Conservation (phyloP, 371 early-diverging fungal genomes). For the Rhizomucor miehei region DNA sequence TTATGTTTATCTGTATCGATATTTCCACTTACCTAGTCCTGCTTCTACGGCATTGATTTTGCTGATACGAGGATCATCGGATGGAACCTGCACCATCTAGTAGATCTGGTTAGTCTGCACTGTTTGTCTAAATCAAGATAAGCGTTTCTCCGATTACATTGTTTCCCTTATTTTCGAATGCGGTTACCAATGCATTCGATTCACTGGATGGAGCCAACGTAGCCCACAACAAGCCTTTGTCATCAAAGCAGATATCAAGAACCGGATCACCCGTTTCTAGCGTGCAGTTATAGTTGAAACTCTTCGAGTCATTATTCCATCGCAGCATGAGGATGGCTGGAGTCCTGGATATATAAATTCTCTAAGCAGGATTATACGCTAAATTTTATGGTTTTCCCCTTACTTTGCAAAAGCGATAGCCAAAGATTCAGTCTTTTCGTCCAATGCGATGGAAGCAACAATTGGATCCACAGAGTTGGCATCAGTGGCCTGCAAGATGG, state of each 20-base stretch:
- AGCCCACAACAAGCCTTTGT: constrained; percentile 28
- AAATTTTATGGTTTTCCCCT: not conserved
- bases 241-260: constrained; percentile 29
- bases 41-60: constrained; percentile 42
- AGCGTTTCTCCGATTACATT: constrained; percentile 1
- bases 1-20: not conserved
- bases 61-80: constrained; percentile 25
- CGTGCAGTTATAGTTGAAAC: constrained; percentile 23
- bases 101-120: too few relatives aligned
- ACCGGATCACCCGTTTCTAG: constrained; percentile 27
- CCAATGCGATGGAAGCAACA: constrained; percentile 20
- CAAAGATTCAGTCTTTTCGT: constrained; percentile 13
- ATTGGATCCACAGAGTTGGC: constrained; percentile 44
- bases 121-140: constrained; percentile 4
- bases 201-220: constrained; percentile 24
- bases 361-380: not conserved
- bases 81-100: constrained; percentile 16
- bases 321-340: constrained; percentile 31
- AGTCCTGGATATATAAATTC: constrained; percentile 8
- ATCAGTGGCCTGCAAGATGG: constrained; percentile 27
- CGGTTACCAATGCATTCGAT: constrained; percentile 12
- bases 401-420: constrained; percentile 45
- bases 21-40: constrained; percentile 22
- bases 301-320: constrained; percentile 19
- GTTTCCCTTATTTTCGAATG: constrained; percentile 14